Evolutionary conservation across 1,284 basidiomycete genomes (phyloP), one percentile per base, ranked within the genome.

Genomic region (Calocybe gambosa): DNA sequence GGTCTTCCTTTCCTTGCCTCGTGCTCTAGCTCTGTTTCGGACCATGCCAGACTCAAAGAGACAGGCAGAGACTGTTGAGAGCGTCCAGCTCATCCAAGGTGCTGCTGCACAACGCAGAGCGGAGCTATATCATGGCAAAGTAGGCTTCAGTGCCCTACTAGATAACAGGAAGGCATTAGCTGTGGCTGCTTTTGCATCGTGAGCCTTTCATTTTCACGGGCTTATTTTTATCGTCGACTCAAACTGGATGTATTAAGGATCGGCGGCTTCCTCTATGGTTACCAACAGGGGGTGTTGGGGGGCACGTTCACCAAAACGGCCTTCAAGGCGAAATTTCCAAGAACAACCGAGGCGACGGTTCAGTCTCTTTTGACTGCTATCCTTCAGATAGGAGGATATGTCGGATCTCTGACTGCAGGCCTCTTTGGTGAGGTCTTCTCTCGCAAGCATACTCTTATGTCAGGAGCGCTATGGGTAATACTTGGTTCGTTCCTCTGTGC

Each of bases 371-470:
- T 52, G 26, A 52, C 51, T 2, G 51, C 51, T 9, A 52, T 52
- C 38, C 51, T 52, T n/a, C 51, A 52, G 34, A 44, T 52, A 19
- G 51, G 51, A 5, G 51, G 51, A 6, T 52, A 52, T 34, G 15
- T 52, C n/a, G 51, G 51, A 16, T 52, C 51, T 2, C 33, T 52
- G 9, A 52, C 51, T 7, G 51, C 51, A n/a, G 51, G 51, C n/a
- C 21, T 52, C 2, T 47, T 52, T 8, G 51, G 51, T 6, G 51
- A 52, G 35, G 51, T 52, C 9, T 52, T 36, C 42, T 52, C 51
- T 21, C 51, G 51, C n/a, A 52, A 52, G 18, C 48, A 52, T 34
- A 52, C 51, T 4, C 42, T 52, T 7, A 41, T 52, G n/a, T 50
- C 51, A 16, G 51, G 51, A 10, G 51, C 51, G 9, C 40, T 52